Evolutionary conservation across 2,329 filamentous ascomycete species (phyloP).

Genomic region (Cordyceps militaris): DNA sequence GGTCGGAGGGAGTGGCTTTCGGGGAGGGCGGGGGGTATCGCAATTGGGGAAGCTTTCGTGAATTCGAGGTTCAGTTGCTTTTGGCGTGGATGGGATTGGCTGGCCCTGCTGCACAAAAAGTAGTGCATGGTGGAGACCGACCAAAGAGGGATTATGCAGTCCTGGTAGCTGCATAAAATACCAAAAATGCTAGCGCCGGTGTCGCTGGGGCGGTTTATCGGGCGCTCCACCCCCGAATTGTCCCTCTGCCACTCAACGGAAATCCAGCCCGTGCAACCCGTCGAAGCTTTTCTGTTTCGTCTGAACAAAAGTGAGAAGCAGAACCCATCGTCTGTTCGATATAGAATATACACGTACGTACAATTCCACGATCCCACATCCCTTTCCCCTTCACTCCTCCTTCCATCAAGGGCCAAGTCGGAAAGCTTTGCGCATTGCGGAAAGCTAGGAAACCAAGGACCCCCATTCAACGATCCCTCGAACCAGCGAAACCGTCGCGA

Average conservation of each 20-base stretch:
- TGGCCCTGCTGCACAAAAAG: not conserved
- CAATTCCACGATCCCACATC: not conserved
- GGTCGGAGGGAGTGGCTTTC: not conserved
- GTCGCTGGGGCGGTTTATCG: constrained; percentile 13
- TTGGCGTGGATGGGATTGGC: constrained; percentile 6
- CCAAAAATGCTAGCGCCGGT: constrained; percentile 9
- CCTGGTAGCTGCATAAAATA: not conserved
- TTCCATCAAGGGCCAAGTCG: too few species aligned
- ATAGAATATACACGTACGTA: not conserved
- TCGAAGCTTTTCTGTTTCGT: not conserved
- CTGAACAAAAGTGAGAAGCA: not conserved
- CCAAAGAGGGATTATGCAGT: not conserved
- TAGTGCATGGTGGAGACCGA: not conserved
- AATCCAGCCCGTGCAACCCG: not conserved
- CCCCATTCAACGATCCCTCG: too few species aligned
- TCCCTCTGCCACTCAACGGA: constrained; percentile 5
- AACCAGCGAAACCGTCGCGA: too few species aligned
- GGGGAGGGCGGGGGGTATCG: not conserved
- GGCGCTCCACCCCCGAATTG: not conserved
- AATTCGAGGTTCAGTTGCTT: not conserved
- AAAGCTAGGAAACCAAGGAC: not conserved
- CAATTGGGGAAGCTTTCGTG: not conserved
- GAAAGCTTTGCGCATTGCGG: not conserved
- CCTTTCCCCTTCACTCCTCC: not conserved
- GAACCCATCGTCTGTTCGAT: not conserved